Conservation (phyloP, 805 yeast genomes). For the Metschnikowia colocasiae region DNA sequence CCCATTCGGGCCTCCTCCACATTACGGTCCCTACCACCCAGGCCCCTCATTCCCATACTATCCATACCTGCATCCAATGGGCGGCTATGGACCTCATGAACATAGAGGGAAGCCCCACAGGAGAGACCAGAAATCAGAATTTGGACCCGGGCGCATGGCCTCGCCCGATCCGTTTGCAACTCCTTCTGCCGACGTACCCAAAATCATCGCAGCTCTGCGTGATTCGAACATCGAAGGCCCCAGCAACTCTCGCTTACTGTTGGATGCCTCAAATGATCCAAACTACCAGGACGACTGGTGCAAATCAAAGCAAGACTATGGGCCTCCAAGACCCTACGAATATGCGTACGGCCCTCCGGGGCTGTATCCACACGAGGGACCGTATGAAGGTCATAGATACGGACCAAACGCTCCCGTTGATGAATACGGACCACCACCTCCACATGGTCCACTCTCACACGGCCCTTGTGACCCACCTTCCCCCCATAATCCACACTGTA, state of each 20-base stretch:
- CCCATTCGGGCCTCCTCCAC: constrained; percentile 8
- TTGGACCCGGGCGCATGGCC: background rate
- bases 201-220: background rate
- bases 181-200: background rate
- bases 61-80: constrained; percentile 2
- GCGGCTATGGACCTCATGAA: background rate
- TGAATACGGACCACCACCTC: background rate
- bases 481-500: background rate
- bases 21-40: background rate
- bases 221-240: background rate
- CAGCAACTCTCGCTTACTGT: background rate
- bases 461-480: background rate
- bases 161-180: background rate
- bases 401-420: background rate
- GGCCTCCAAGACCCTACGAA: background rate
- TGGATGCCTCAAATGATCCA: background rate
- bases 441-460: background rate
- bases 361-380: background rate
- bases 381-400: background rate
- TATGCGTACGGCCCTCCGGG: background rate
- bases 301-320: background rate
- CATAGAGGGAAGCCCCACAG: background rate
- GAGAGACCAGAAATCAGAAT: background rate
- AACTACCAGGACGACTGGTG: background rate
- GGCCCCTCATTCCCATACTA: constrained; percentile 6